These are phyloP conservation scores for Pestalotiopsis sp. DNA, from an alignment of 2,329 filamentous ascomycete genomes.

Conservation along the genomic window DNA sequence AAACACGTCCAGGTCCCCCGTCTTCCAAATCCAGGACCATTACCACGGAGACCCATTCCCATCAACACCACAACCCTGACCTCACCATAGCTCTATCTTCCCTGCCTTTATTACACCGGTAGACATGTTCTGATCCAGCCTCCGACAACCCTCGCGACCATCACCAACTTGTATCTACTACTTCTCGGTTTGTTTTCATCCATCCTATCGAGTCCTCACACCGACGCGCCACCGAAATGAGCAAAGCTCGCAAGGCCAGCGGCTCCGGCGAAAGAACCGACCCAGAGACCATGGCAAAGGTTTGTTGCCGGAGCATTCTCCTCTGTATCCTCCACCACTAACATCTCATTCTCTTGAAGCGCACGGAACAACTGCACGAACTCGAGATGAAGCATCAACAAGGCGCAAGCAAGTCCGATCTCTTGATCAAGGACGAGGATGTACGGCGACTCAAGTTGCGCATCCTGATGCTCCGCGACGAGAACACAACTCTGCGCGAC, in stretches of 20 bases:
- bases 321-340: not conserved
- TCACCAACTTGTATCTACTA: not conserved
- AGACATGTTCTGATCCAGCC: not conserved
- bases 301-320: constrained; percentile 21
- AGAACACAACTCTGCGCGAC: constrained; percentile 69
- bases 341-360: constrained; percentile 35
- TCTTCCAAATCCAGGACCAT: constrained; percentile 13
- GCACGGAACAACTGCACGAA: constrained; percentile 47
- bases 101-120: not conserved
- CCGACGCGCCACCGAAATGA: constrained; percentile 18
- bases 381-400: constrained; percentile 74
- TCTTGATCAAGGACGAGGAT: constrained; percentile 75
- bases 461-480: constrained; percentile 72
- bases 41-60: not conserved
- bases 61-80: not conserved
- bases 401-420: constrained; percentile 64
- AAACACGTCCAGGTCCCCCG: constrained; percentile 22
- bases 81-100: not conserved
- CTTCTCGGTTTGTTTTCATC: not conserved
- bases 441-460: constrained; percentile 70
- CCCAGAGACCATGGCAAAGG: constrained; percentile 38
- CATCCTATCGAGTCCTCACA: not conserved
- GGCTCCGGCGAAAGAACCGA: constrained; percentile 32
- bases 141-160: not conserved
- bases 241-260: constrained; percentile 28